A percentile compares a stretch with the other conserved stretches of the same genome.
These are phyloP conservation scores for Phaeoacremonium minimum DNA, from an alignment of 2,329 filamentous ascomycete genomes.

Conservation along the genomic window DNA sequence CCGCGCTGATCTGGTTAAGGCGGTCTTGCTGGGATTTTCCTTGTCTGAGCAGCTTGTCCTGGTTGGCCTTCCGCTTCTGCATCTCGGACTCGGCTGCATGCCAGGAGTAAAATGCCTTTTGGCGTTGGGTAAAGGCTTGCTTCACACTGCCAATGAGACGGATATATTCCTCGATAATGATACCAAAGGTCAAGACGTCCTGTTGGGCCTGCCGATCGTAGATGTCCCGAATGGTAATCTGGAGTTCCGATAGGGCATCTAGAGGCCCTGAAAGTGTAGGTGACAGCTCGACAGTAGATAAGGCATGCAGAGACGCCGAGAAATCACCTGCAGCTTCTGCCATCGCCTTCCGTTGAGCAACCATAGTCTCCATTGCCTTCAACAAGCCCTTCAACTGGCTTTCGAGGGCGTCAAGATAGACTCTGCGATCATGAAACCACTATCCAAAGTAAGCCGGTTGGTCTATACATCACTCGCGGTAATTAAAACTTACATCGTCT, in stretches of 20 bases:
- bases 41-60: slow-evolving; percentile 93
- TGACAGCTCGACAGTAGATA: slow-evolving; percentile 89
- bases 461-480: slow-evolving; percentile 10
- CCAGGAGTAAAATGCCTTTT: slow-evolving; percentile 95
- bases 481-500: slow-evolving; percentile 67
- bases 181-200: slow-evolving; percentile 91
- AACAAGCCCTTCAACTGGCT: slow-evolving; percentile 81
- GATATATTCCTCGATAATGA: slow-evolving; percentile 98
- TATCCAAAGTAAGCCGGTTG: slow-evolving; percentile 23
- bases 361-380: slow-evolving; percentile 91
- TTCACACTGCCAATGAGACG: slow-evolving; percentile 93
- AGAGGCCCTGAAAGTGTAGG: slow-evolving; percentile 83
- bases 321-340: slow-evolving; percentile 93
- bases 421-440: slow-evolving; percentile 97
- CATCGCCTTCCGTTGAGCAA: slow-evolving; percentile 86
- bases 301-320: slow-evolving; percentile 83
- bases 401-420: slow-evolving; percentile 70
- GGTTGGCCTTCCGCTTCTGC: slow-evolving; percentile 80
- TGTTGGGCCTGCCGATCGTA: slow-evolving; percentile 97
- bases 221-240: slow-evolving; percentile 88
- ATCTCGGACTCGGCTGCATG: slow-evolving; percentile 86
- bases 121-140: slow-evolving; percentile 84
- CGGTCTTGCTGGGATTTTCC: slow-evolving; percentile 95
- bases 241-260: slow-evolving; percentile 87
- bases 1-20: slow-evolving; percentile 84